Evolutionary conservation across 371 early-diverging fungal species (phyloP).

Genomic region (Sporodiniella umbellata): DNA sequence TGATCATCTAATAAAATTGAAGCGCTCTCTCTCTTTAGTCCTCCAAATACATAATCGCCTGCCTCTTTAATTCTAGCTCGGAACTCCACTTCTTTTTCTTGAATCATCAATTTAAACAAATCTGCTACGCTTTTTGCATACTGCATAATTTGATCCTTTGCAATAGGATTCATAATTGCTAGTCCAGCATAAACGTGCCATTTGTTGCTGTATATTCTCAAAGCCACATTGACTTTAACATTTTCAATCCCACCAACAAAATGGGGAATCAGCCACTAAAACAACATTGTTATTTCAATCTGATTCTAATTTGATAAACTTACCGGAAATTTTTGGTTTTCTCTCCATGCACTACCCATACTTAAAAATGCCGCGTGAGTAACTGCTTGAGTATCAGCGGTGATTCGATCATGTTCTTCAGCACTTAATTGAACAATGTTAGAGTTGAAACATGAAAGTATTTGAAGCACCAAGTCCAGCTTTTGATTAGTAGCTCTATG

Average conservation of each 20-base stretch:
- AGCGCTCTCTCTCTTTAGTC: conserved; percentile 51
- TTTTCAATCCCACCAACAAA: conserved; percentile 94
- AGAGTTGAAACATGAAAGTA: conserved; percentile 75
- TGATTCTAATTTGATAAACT: no score
- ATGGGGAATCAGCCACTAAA: conserved; percentile 80
- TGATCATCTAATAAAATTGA: conserved; percentile 79
- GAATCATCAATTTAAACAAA: conserved; percentile 92
- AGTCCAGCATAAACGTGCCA: conserved; percentile 97
- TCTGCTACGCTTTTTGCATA: conserved; percentile 86
- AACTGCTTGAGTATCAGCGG: conserved; percentile 96
- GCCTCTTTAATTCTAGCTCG: conserved; percentile 70
- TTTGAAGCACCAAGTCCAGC: conserved; percentile 56
- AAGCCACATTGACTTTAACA: conserved; percentile 88
- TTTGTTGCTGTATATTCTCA: conserved; percentile 91
- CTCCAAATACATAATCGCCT: conserved; percentile 84
- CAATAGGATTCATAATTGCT: conserved; percentile 92
- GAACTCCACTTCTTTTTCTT: conserved; percentile 81
- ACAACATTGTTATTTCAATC: no score
- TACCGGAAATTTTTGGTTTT: conserved; percentile 78
- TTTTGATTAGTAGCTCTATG: conserved; percentile 67
- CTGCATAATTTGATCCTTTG: conserved; percentile 81
- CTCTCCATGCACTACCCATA: conserved; percentile 95
- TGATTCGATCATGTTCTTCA: conserved; percentile 91
- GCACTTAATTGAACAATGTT: conserved; percentile 75
- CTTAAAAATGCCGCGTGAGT: conserved; percentile 93